phyloP scores from a whole-genome alignment of 2,329 filamentous ascomycete genomes.

The Peltaster fructicola region DNA sequence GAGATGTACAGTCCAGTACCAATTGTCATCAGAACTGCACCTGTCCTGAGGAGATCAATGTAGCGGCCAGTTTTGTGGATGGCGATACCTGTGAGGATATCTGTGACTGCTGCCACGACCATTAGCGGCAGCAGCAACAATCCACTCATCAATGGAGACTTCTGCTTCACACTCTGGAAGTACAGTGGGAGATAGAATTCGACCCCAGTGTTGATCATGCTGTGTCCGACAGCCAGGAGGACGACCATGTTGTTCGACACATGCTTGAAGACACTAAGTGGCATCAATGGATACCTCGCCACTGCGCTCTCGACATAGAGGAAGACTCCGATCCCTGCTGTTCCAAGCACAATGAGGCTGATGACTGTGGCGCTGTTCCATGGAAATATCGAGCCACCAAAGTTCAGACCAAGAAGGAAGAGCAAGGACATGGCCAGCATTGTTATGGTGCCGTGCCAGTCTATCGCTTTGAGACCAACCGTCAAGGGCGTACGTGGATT shows the following conservation, averaged over 20 bases:
- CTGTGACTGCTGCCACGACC: slow-evolving; percentile 33
- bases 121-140: slow-evolving; percentile 23
- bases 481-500: slow-evolving; percentile 34
- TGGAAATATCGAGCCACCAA: slow-evolving; percentile 34
- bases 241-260: slow-evolving; percentile 3
- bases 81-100: slow-evolving; percentile 29
- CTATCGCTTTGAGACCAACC: slow-evolving; percentile 33
- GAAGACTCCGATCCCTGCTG: slow-evolving; percentile 33
- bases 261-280: slow-evolving; percentile 2
- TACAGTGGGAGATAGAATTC: slow-evolving; percentile 23
- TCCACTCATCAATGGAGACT: slow-evolving; percentile 22
- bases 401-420: slow-evolving; percentile 36
- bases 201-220: slow-evolving; percentile 7
- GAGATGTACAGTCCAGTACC: slow-evolving; percentile 32
- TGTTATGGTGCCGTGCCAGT: slow-evolving; percentile 36
- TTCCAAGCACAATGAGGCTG: slow-evolving; percentile 35
- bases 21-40: slow-evolving; percentile 24
- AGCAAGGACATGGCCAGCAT: slow-evolving; percentile 34
- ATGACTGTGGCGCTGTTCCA: slow-evolving; percentile 39
- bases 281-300: slow-evolving; percentile 30
- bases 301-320: slow-evolving; percentile 45
- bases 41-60: slow-evolving; percentile 28
- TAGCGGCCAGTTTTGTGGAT: slow-evolving; percentile 35
- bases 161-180: slow-evolving; percentile 24
- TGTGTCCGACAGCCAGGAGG: slow-evolving; percentile 2